phyloP scores from a whole-genome alignment of 2,329 filamentous ascomycete species.

The Pseudocercospora cruenta region DNA sequence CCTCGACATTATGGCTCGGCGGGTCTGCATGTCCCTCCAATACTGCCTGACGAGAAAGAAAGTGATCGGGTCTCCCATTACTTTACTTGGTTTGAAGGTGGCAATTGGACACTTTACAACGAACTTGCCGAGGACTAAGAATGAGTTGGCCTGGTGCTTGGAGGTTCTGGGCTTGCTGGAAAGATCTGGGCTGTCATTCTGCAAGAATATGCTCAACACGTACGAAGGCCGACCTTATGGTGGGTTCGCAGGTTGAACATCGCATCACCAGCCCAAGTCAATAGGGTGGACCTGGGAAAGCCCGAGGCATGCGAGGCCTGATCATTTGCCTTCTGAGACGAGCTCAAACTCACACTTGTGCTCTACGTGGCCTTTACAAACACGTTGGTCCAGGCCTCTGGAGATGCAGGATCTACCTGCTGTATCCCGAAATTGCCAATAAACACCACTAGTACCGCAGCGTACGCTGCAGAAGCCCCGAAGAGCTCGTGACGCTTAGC shows the following conservation, averaged over 20 bases:
- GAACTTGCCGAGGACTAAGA: not conserved
- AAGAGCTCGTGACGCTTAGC: conserved; percentile 33
- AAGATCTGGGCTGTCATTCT: not conserved
- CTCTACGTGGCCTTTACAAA: too few relatives aligned
- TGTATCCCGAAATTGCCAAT: conserved; percentile 30
- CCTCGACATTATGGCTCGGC: not conserved
- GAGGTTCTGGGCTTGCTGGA: not conserved
- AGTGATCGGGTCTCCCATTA: not conserved
- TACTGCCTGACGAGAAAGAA: not conserved
- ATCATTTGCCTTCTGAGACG: too few relatives aligned
- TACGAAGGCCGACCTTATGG: not conserved
- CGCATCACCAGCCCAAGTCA: too few relatives aligned
- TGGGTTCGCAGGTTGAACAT: not conserved
- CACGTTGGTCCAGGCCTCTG: not conserved
- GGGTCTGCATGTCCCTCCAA: not conserved
- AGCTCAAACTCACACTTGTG: too few relatives aligned
- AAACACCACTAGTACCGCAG: conserved; percentile 34
- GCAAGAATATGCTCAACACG: not conserved
- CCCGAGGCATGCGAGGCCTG: too few relatives aligned
- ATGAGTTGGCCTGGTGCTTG: not conserved
- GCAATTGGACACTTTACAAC: not conserved
- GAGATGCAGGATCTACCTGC: not conserved
- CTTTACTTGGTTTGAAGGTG: not conserved
- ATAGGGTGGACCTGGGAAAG: too few relatives aligned
- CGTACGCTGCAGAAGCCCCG: conserved; percentile 32